Base-by-base conservation (phyloP, 2,329 filamentous ascomycete genomes). In the Phaeosphaeriaceae sp. region DNA sequence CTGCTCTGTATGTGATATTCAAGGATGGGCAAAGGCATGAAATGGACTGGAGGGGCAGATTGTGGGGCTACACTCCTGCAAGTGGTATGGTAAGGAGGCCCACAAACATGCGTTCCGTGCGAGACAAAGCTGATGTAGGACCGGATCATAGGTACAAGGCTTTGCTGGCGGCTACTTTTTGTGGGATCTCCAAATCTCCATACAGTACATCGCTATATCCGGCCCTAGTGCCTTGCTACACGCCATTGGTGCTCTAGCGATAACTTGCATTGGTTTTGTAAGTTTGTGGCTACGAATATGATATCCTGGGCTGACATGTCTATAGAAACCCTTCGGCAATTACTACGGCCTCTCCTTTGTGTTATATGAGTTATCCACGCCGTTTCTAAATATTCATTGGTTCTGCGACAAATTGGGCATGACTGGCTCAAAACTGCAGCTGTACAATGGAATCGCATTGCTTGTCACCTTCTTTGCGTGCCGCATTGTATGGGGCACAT, bases 311-410 rank as follows among this genome's bases (percentile, higher is more conserved):
- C 64, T 69, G 32, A 69, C 46, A 3, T 18, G 4, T 16, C 15
- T 32, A 17, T 65, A 94, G 89, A 83, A 89, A 57, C 90, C 90
- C 0, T 92, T 92, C 65, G 81, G 91, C 62, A 92, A 93, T 76
- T 93, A 87, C 77, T 94, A 93, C 72, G 88, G 85, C 53, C 82
- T 83, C 50, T 84, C 85, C 52, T 94, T 94, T 73, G 89, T 94
- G 62, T 85, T 94, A 45, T 94, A 91, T 82, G 90, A 94, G 73
- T 82, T 94, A 15, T 92, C 89, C 11, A 89, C 87, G 1, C 89
- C 90, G 2, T 92, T 94, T 72, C 81, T 94, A 52, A 94, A 94
- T 70, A 81, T 93, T 66, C 90, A 94, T 78, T 94, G 90, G 90
- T 93, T 94, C 77, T 89, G 88, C 74, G 90, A 94, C 76, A 94